Evolutionary conservation across 306 rosid genomes (phyloP), one percentile per base, ranked within the genome.

Genomic region (Cicer bijugum): DNA sequence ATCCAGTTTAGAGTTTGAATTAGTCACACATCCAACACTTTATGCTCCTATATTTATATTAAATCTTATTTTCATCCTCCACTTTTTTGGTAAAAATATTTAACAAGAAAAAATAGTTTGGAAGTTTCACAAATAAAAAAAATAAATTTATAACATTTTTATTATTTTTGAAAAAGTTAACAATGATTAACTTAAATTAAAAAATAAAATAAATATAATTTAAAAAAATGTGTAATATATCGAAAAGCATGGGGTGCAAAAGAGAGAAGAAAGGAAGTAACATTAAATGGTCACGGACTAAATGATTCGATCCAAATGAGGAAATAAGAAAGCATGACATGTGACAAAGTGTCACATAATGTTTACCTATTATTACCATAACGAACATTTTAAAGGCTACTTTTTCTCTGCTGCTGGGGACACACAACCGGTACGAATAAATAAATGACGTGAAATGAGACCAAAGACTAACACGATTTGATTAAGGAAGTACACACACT

Each of bases 261-360:
- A 9, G 5, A 43, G 3, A 40, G 45, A 66, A 66, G 6, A 70
- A 50, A 75, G 48, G 71, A 71, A 53, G 67, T 70, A 68, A 37
- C 63, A 58, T 59, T 35, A 12, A 44, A 0, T 51, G 69, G 81
- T 85, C 89, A 82, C 85, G 83, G 89, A 76, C 85, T 69, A 47
- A 69, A 74, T 51, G 85, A 82, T 76, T 74, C 84, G 35, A 28
- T 28, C 79, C 73, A 39, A 8, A 28, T 52, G 80, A 5, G 69
- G 78, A 57, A 80, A 80, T 50, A 76, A 72, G 35, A n/a, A 77
- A 82, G 69, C 75, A 74, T 7, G 53, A 69, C 63, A 65, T 50
- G 53, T 71, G 89, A 82, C 79, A 76, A 80, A 72, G 40, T 56
- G 82, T 74, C 81, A 82, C 83, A 11, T 46, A 35, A 64, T 74